Base-by-base conservation (phyloP, 2,329 filamentous ascomycete species). In the Bipolaris bicolor region DNA sequence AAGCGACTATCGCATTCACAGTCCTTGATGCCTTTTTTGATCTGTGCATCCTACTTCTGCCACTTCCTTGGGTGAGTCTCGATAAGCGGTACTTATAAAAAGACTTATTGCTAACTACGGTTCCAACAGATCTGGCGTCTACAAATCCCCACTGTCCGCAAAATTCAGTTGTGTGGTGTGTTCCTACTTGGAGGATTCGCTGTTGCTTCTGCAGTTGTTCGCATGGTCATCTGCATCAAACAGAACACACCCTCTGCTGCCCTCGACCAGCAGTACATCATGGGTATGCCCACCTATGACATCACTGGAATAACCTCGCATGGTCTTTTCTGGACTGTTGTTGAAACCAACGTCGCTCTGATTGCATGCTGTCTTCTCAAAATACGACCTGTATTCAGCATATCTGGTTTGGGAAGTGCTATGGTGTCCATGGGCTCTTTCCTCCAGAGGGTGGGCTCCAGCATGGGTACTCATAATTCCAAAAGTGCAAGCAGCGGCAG, bases 211-310 rank as follows among this genome's bases (percentile, higher is more conserved):
- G 53, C 53, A 9, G 40, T 52, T 11, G 41, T 56, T 10, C 53
- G 53, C 48, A 56, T 56, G 53, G 53, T 56, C 24, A 56, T 56
- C 33, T 56, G 53, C 10, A 56, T 56, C 48, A 52, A 56, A 24
- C 53, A 56, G 40, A 56, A 56, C 40, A 56, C 53, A 26, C 53
- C 53, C 0, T 52, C 53, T n/a, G 53, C 39, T 9, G 53, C 48
- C 10, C 41, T 52, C 7, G 47, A 46, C 4, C n/a, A 45, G 41
- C 39, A 46, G 26, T 33, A 11, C 48, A 56, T 56, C 15, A 56
- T 56, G 53, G 53, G 53, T 26, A 56, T 56, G 53, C 53, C 53
- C 29, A 52, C 53, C 7, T 56, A 56, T 40, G 53, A 56, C 13
- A 56, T 56, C 48, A 56, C n/a, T 4, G 53, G 53, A 1, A 56